phyloP scores from a whole-genome alignment of 768 basidiomycete species.

The Hericium alpestre region DNA sequence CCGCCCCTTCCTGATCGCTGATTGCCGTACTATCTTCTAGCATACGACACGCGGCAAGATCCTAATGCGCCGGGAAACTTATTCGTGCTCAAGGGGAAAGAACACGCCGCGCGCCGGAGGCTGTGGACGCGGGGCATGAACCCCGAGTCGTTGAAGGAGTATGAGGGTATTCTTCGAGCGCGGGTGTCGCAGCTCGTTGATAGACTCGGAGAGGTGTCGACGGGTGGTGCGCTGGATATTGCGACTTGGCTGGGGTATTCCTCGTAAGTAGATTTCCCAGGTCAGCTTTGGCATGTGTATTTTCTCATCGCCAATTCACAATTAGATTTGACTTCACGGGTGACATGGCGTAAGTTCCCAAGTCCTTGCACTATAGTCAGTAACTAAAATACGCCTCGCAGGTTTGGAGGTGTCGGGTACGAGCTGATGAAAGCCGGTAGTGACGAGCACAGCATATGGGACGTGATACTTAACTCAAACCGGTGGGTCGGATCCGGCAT shows the following conservation, averaged over 20 bases:
- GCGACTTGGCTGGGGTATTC: slow-evolving; percentile 18
- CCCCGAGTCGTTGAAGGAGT: slow-evolving; percentile 17
- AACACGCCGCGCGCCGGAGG: slow-evolving; percentile 19
- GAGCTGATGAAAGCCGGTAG: slow-evolving; percentile 26
- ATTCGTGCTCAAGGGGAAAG: background rate
- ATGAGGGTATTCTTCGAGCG: slow-evolving; percentile 13
- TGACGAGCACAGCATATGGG: slow-evolving; percentile 34
- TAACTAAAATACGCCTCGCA: background rate
- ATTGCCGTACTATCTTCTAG: too few species aligned
- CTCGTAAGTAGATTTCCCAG: slow-evolving; percentile 10
- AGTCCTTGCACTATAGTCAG: background rate
- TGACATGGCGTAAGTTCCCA: slow-evolving; percentile 1
- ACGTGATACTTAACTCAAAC: slow-evolving; percentile 25
- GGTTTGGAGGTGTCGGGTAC: slow-evolving; percentile 26
- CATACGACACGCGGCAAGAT: background rate
- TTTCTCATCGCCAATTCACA: background rate
- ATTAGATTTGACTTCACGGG: slow-evolving; percentile 1
- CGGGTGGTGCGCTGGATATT: background rate
- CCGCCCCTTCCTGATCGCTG: too few species aligned
- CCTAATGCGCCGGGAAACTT: background rate
- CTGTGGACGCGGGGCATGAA: slow-evolving; percentile 23
- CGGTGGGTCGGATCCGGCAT: slow-evolving; percentile 11
- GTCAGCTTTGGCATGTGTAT: background rate
- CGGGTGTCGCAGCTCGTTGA: slow-evolving; percentile 16
- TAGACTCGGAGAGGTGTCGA: background rate